Evolutionary conservation across 2,329 filamentous ascomycete species (phyloP).

Genomic region (Cordyceps cicadae): DNA sequence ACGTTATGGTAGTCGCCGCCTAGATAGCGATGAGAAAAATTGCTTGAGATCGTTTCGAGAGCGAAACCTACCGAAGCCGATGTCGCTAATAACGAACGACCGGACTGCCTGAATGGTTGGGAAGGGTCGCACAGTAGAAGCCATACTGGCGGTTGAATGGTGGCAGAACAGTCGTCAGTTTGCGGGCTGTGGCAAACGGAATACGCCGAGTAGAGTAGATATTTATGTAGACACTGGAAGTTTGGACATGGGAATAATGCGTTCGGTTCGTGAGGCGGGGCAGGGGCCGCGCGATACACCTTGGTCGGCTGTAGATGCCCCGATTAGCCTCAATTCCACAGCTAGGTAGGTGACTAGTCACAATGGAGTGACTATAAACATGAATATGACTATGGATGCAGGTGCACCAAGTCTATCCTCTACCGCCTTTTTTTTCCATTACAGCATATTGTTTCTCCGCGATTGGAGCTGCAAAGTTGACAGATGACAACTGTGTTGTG

Average conservation of each 20-base stretch:
- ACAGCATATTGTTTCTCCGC: neutral
- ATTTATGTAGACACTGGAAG: neutral
- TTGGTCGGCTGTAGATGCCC: neutral
- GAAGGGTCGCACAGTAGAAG: conserved; percentile 45
- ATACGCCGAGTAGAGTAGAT: neutral
- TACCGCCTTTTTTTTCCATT: neutral
- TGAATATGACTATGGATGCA: too few species aligned
- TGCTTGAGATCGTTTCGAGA: neutral
- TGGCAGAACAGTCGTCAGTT: neutral
- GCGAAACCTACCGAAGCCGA: conserved; percentile 22
- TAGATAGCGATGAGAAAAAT: conserved; percentile 24
- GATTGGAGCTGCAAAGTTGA: too few species aligned
- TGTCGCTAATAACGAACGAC: conserved; percentile 56
- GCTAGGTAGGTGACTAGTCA: too few species aligned
- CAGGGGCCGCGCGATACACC: neutral
- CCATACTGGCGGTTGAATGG: conserved; percentile 27
- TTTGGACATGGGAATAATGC: neutral
- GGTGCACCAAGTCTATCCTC: neutral
- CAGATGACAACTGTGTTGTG: too few species aligned
- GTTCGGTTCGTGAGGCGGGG: too few species aligned
- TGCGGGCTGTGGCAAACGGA: neutral
- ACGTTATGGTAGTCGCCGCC: conserved; percentile 93
- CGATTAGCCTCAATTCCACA: neutral
- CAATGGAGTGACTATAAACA: too few species aligned
- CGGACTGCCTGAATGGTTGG: conserved; percentile 68